Conservation (phyloP, 1,284 basidiomycete species). For the Leccinum variabile region DNA sequence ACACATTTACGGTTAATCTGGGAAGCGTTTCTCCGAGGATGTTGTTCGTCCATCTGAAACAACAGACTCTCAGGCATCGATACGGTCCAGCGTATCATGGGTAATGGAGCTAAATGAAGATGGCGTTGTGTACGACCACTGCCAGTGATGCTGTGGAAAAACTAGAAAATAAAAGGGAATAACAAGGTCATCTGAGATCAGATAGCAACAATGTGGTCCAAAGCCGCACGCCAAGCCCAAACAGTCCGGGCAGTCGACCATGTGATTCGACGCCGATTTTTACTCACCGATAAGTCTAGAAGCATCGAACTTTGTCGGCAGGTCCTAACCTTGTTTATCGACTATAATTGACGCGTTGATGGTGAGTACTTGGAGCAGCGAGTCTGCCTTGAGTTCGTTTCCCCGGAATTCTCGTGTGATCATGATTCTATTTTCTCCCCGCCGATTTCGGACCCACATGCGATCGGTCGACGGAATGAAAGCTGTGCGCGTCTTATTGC, state of each 20-base stretch:
- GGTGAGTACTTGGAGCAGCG: not conserved
- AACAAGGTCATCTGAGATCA: not conserved
- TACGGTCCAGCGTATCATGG: not conserved
- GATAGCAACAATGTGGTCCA: not conserved
- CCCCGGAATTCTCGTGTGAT: not conserved
- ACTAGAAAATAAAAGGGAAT: not conserved
- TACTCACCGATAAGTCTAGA: constrained; percentile 9
- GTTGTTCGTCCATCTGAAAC: not conserved
- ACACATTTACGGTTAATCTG: constrained; percentile 5
- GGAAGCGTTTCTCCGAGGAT: not conserved
- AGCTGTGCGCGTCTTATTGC: too few species aligned
- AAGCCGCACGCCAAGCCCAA: not conserved
- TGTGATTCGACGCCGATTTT: constrained; percentile 2
- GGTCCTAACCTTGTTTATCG: not conserved
- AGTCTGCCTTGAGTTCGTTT: not conserved
- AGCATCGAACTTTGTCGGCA: not conserved
- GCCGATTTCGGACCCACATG: not conserved
- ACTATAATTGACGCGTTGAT: not conserved
- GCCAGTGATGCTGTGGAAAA: not conserved
- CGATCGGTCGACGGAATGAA: not conserved
- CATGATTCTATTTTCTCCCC: not conserved
- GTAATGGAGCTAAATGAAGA: constrained; percentile 12
- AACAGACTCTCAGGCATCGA: constrained; percentile 11
- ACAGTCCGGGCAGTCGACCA: not conserved
- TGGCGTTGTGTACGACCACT: not conserved